These are phyloP conservation scores for Cladosporium sp. DNA, from an alignment of 2,329 filamentous ascomycete species.

Conservation along the genomic window DNA sequence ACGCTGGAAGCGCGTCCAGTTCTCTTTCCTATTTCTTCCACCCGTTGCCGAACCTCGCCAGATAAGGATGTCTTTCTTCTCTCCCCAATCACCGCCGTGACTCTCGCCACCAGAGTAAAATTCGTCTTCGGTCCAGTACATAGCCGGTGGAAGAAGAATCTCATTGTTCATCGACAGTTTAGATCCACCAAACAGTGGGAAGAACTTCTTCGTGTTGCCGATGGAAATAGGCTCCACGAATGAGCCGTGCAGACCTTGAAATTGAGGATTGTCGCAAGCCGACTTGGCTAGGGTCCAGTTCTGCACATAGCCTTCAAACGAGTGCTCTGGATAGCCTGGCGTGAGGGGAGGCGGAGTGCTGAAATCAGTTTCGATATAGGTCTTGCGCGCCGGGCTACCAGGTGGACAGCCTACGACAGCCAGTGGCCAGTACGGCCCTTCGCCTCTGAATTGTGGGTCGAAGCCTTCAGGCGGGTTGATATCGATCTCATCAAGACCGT, in stretches of 20 bases:
- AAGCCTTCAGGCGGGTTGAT: slow-evolving; percentile 20
- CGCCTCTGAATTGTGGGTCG: slow-evolving; percentile 30
- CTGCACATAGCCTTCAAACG: slow-evolving; percentile 42
- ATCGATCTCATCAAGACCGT: slow-evolving; percentile 26
- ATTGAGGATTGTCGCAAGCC: slow-evolving; percentile 42
- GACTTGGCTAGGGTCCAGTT: slow-evolving; percentile 46
- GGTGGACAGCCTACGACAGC: slow-evolving; percentile 40
- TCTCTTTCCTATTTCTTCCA: slow-evolving; percentile 46
- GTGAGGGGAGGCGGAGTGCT: slow-evolving; percentile 33
- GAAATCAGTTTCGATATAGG: slow-evolving; percentile 35
- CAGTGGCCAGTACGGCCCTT: slow-evolving; percentile 40
- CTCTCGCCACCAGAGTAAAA: slow-evolving; percentile 40
- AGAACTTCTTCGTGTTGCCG: slow-evolving; percentile 39
- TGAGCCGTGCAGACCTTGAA: slow-evolving; percentile 44
- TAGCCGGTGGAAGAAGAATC: slow-evolving; percentile 47
- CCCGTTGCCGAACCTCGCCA: slow-evolving; percentile 49
- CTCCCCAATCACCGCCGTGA: slow-evolving; percentile 38
- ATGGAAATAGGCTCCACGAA: slow-evolving; percentile 48
- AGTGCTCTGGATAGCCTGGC: slow-evolving; percentile 27
- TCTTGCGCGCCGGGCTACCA: slow-evolving; percentile 34
- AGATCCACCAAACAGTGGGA: slow-evolving; percentile 49
- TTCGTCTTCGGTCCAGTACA: slow-evolving; percentile 45
- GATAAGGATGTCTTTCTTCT: slow-evolving; percentile 39
- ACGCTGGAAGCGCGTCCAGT: slow-evolving; percentile 70
- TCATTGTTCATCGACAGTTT: slow-evolving; percentile 51